Conservation (phyloP, 805 yeast genomes). For the Cyberlindnera mississippiensis region DNA sequence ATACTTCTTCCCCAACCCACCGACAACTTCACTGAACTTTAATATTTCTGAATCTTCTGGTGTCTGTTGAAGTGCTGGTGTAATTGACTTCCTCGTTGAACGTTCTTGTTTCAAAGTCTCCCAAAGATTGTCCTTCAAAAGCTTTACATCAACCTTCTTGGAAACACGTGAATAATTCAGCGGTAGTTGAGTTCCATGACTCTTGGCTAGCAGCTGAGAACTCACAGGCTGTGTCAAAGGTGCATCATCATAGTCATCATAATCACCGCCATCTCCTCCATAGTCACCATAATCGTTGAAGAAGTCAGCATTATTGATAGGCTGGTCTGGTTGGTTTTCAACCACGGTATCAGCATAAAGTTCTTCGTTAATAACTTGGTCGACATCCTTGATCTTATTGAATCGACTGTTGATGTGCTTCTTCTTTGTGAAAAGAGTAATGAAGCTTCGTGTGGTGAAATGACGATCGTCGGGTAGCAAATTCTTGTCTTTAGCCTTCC, state of each 20-base stretch:
- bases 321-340: conserved; percentile 23
- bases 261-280: conserved; percentile 31
- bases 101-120: conserved; percentile 37
- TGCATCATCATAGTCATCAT: conserved; percentile 31
- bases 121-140: conserved; percentile 79
- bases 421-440: conserved; percentile 68
- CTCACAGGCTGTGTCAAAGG: conserved; percentile 18
- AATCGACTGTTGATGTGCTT: conserved; percentile 37
- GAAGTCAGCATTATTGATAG: conserved; percentile 36
- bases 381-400: conserved; percentile 23
- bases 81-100: conserved; percentile 8
- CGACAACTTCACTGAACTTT: conserved; percentile 45
- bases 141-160: conserved; percentile 72
- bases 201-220: conserved; percentile 24
- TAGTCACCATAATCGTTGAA: conserved; percentile 34
- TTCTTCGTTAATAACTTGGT: conserved; percentile 51
- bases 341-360: conserved; percentile 61
- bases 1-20: conserved; percentile 49
- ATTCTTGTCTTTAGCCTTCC: conserved; percentile 40
- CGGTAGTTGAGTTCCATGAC: conserved; percentile 28
- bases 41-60: conserved; percentile 9
- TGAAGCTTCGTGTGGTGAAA: conserved; percentile 65
- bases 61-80: not conserved
- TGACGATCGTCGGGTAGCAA: conserved; percentile 70
- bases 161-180: conserved; percentile 67